Conservation (phyloP, 768 basidiomycete genomes). For the Boletus reticuloceps region DNA sequence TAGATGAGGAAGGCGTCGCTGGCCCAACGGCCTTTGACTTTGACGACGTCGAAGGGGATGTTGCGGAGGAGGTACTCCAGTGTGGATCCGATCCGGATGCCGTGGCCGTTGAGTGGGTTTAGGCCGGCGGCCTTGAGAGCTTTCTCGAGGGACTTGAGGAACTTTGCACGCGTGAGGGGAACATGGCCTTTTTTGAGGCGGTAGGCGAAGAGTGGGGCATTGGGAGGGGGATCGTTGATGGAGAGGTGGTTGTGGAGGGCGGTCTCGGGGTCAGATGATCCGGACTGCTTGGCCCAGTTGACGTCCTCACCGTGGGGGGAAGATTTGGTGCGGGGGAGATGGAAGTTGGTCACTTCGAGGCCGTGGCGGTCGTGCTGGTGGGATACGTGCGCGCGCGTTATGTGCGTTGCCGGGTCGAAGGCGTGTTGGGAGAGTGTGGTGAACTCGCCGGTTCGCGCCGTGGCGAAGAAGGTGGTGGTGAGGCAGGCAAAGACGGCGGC, state of each 20-base stretch:
- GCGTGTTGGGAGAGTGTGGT: neutral
- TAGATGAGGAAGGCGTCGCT: no score
- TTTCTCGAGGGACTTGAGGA: neutral
- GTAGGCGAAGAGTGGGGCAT: neutral
- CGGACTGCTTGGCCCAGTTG: neutral
- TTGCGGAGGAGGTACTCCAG: neutral
- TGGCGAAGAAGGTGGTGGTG: neutral
- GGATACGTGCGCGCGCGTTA: neutral
- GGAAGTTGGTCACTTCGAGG: neutral
- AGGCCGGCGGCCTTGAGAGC: neutral
- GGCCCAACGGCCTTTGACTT: no score
- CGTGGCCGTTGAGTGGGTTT: neutral
- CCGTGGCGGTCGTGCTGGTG: neutral
- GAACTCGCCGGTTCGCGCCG: neutral
- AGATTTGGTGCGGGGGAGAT: neutral
- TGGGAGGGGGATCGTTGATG: neutral
- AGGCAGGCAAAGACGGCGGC: neutral
- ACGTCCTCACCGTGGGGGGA: neutral
- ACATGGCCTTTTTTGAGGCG: accelerated
- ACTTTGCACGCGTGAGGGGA: neutral
- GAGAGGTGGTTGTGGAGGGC: neutral
- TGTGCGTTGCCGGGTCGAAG: neutral
- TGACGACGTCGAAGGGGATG: neutral
- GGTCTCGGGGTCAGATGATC: neutral
- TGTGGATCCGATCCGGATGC: neutral